phyloP scores from a whole-genome alignment of 805 yeast genomes.

The Starmerella stigmatis region DNA sequence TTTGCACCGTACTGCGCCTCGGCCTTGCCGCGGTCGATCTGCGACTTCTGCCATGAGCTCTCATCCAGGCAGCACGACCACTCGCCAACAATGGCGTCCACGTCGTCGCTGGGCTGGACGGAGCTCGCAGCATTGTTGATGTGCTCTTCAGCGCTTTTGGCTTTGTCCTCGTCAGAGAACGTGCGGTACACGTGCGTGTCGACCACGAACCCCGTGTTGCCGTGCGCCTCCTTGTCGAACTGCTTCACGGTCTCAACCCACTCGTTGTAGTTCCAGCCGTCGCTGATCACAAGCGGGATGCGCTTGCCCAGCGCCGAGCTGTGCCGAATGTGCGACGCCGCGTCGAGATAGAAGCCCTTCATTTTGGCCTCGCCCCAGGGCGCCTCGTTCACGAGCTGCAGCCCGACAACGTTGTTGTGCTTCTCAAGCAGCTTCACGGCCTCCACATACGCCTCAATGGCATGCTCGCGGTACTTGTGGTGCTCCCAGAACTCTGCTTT shows the following conservation, averaged over 20 bases:
- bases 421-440: conserved; percentile 49
- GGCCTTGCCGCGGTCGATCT: conserved; percentile 40
- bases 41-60: conserved; percentile 52
- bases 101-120: conserved; percentile 26
- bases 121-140: conserved; percentile 32
- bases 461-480: conserved; percentile 31
- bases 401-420: conserved; percentile 62
- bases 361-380: conserved; percentile 47
- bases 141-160: conserved; percentile 52
- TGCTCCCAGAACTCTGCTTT: conserved; percentile 57
- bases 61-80: conserved; percentile 81
- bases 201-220: conserved; percentile 51
- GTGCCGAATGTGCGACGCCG: conserved; percentile 47
- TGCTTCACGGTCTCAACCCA: conserved; percentile 58
- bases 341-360: conserved; percentile 50
- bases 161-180: conserved; percentile 63
- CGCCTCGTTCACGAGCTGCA: conserved; percentile 82
- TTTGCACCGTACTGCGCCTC: conserved; percentile 52
- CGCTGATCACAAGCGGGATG: conserved; percentile 73
- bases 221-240: conserved; percentile 32
- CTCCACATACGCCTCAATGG: conserved; percentile 45
- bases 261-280: conserved; percentile 85
- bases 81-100: conserved; percentile 78
- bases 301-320: conserved; percentile 35
- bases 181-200: conserved; percentile 85